Evolutionary conservation across 495 filamentous ascomycete species (phyloP).

Genomic region (Podospora fimiseda): DNA sequence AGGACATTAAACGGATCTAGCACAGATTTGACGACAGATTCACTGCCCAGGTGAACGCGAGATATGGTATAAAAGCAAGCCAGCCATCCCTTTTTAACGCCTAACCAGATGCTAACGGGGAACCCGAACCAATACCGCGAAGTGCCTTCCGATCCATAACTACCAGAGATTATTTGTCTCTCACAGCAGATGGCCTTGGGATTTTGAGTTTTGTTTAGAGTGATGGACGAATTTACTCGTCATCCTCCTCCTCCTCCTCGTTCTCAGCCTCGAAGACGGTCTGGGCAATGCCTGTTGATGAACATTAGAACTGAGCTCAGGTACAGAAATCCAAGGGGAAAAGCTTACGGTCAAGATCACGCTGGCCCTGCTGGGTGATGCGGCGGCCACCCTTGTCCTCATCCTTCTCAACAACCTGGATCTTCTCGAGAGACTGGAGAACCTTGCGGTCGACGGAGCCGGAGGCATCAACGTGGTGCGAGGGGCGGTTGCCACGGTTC

Average conservation of each 20-base stretch:
- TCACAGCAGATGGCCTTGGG: not conserved
- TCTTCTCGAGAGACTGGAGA: slow-evolving; percentile 95
- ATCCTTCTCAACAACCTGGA: slow-evolving; percentile 91
- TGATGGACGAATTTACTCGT: slow-evolving; percentile 39
- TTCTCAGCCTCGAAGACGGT: slow-evolving; percentile 65
- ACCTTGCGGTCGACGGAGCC: slow-evolving; percentile 94
- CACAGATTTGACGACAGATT: not conserved
- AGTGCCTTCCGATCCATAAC: slow-evolving; percentile 13
- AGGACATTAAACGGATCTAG: not conserved
- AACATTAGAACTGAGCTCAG: not conserved
- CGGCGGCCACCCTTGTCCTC: slow-evolving; percentile 96
- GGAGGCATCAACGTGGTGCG: slow-evolving; percentile 90
- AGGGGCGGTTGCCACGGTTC: slow-evolving; percentile 90
- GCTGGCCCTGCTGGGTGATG: slow-evolving; percentile 94
- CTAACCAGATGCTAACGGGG: slow-evolving; percentile 34
- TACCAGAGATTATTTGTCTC: not conserved
- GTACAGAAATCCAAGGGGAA: not conserved
- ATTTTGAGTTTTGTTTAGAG: not conserved
- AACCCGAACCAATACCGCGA: slow-evolving; percentile 26
- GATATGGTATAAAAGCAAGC: slow-evolving; percentile 28
- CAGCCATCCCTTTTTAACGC: slow-evolving; percentile 35
- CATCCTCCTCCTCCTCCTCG: slow-evolving; percentile 59
- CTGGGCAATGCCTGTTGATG: slow-evolving; percentile 55
- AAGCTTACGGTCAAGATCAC: slow-evolving; percentile 86
- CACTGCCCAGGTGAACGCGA: slow-evolving; percentile 9